Percentiles rank a stretch among this genome's conserved stretches.
Evolutionary conservation across 2,329 filamentous ascomycete genomes (phyloP).

Genomic region (Scedosporium aurantiacum): DNA sequence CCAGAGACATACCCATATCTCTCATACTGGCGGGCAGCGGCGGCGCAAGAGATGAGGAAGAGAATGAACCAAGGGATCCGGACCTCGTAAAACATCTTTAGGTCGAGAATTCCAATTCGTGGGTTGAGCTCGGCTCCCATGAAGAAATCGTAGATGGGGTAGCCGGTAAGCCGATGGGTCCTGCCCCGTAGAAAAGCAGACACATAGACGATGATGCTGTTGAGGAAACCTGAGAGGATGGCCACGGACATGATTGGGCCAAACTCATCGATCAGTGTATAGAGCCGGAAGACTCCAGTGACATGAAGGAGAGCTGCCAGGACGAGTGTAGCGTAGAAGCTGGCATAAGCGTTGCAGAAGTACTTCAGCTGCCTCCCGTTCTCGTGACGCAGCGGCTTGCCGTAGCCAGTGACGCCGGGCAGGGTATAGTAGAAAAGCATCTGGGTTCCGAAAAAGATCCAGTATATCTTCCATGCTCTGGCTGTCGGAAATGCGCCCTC

Average conservation of each 20-base stretch:
- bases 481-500: conserved; percentile 72
- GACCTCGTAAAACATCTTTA: conserved; percentile 96
- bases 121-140: conserved; percentile 88
- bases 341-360: conserved; percentile 84
- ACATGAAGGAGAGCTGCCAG: conserved; percentile 65
- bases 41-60: conserved; percentile 63
- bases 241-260: conserved; percentile 86
- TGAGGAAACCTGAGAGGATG: conserved; percentile 82
- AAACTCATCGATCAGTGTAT: conserved; percentile 90
- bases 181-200: conserved; percentile 71
- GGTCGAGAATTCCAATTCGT: conserved; percentile 73
- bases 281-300: conserved; percentile 75
- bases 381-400: conserved; percentile 75
- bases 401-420: conserved; percentile 77
- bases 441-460: conserved; percentile 82
- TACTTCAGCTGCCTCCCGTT: conserved; percentile 80
- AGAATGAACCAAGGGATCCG: conserved; percentile 88
- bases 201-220: conserved; percentile 74
- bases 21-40: conserved; percentile 74
- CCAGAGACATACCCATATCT: conserved; percentile 73
- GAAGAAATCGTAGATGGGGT: conserved; percentile 81
- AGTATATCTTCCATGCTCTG: conserved; percentile 88
- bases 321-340: conserved; percentile 76
- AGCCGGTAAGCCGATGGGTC: conserved; percentile 85
- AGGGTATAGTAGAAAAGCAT: conserved; percentile 71